Evolutionary conservation across 768 basidiomycete species (phyloP), one percentile per base, ranked within the genome.

Genomic region (Pisolithus marmoratus): DNA sequence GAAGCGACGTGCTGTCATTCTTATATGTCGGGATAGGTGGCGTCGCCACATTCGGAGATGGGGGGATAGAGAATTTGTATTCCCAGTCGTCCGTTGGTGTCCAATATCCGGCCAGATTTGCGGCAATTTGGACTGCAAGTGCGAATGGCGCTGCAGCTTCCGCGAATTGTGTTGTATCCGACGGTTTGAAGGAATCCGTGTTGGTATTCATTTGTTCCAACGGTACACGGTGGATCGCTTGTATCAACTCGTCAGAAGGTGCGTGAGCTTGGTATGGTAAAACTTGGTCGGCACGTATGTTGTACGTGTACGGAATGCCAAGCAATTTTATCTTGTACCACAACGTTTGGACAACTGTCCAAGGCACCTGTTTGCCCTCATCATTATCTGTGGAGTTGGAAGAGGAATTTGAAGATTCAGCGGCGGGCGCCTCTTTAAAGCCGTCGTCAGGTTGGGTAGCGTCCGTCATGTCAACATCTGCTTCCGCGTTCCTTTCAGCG

Each of bases 201-300:
- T 73, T 65, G 24, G 77, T 74, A 59, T 80, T 66, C 41, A 80
- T 67, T 40, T 71, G 65, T 22, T 73, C 70, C 0, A 70, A 58
- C 5, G 78, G 74, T 46, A 78, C 72, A 1, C 64, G 62, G 50
- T 72, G 70, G 48, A 89, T 71, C 23, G 74, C 72, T 3, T 68
- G 59, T 15, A 88, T 72, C 34, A 89, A 72, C 1, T 73, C 73
- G 5, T 73, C 65, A 1, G 80, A 66, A 7, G 82, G 82, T 5
- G 75, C 69, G 54, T 87, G 77, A 2, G 85, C 83, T 60, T 85
- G 85, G 60, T 91, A 91, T 24, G 90, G 90, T 5, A 92, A 73
- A 4, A 90, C 77, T 49, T 76, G 73, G 15, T 75, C 70, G 55
- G 85, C 87, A 6, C 72, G 69, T 34, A 83, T 67, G 53, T 73